Conservation (phyloP, 2,329 filamentous ascomycete species). For the Incumbomyces lentus region DNA sequence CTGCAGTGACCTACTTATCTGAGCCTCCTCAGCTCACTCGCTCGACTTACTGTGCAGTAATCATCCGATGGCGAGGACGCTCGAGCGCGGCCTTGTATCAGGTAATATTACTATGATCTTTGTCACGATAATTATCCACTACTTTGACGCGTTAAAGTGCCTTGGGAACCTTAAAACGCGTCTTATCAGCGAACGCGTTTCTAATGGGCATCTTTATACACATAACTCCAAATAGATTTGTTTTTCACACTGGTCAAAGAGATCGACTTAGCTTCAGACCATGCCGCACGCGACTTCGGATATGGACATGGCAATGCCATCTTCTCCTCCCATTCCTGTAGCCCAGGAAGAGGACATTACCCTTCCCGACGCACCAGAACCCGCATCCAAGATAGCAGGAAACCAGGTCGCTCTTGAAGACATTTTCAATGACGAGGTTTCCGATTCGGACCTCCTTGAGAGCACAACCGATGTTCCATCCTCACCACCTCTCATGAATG, state of each 20-base stretch:
- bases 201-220: too few relatives aligned
- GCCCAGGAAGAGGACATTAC: constrained; percentile 13
- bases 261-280: neutral
- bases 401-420: constrained; percentile 42
- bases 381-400: constrained; percentile 8
- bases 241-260: neutral
- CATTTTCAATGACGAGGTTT: constrained; percentile 37
- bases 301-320: constrained; percentile 5
- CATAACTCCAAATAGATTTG: too few relatives aligned
- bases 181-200: neutral
- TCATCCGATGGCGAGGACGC: too few relatives aligned
- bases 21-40: too few relatives aligned
- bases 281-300: constrained; percentile 1
- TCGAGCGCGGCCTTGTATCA: too few relatives aligned
- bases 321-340: constrained; percentile 8
- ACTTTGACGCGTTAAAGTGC: too few relatives aligned
- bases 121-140: too few relatives aligned
- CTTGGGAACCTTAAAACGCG: neutral
- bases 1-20: too few relatives aligned
- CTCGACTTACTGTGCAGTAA: too few relatives aligned
- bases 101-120: too few relatives aligned
- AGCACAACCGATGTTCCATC: constrained; percentile 34
- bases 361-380: constrained; percentile 18
- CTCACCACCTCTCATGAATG: constrained; percentile 18
- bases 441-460: constrained; percentile 43